A percentile compares a stretch with the other conserved stretches of the same genome.
phyloP scores from a whole-genome alignment of 2,329 filamentous ascomycete genomes.

The Aureobasidium sp. region DNA sequence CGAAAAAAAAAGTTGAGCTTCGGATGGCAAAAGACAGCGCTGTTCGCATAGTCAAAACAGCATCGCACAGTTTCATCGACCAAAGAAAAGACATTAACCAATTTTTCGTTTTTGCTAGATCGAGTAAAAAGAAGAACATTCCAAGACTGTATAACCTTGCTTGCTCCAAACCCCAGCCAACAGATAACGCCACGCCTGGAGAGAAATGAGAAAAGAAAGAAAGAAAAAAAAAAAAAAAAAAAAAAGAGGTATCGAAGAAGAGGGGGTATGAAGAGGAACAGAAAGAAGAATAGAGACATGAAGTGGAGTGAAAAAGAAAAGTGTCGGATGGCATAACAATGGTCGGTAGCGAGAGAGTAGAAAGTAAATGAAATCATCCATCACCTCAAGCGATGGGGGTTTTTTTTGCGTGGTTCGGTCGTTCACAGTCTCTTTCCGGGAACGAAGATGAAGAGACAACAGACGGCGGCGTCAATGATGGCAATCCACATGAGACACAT shows the following conservation, averaged over 20 bases:
- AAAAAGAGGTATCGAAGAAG: background rate
- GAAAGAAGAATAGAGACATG: background rate
- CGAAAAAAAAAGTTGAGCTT: background rate
- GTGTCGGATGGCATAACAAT: background rate
- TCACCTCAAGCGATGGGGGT: background rate
- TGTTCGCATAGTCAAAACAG: background rate
- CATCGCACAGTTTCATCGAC: background rate
- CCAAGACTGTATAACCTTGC: background rate
- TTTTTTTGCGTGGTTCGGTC: background rate
- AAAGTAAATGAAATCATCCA: background rate
- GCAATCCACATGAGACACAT: conserved; percentile 71
- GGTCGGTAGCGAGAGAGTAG: background rate
- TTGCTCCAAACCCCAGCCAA: background rate
- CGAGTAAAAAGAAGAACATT: background rate
- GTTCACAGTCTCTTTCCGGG: conserved; percentile 69
- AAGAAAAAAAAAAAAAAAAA: background rate
- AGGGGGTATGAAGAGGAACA: background rate
- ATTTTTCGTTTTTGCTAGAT: background rate
- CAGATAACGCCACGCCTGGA: background rate
- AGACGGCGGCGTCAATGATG: conserved; percentile 70
- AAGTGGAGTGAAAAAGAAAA: background rate
- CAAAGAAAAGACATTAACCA: background rate
- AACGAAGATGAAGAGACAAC: conserved; percentile 87
- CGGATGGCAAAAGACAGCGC: background rate
- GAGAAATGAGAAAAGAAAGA: background rate